Evolutionary conservation across 805 yeast species (phyloP).

Genomic region (Clavispora fructus): DNA sequence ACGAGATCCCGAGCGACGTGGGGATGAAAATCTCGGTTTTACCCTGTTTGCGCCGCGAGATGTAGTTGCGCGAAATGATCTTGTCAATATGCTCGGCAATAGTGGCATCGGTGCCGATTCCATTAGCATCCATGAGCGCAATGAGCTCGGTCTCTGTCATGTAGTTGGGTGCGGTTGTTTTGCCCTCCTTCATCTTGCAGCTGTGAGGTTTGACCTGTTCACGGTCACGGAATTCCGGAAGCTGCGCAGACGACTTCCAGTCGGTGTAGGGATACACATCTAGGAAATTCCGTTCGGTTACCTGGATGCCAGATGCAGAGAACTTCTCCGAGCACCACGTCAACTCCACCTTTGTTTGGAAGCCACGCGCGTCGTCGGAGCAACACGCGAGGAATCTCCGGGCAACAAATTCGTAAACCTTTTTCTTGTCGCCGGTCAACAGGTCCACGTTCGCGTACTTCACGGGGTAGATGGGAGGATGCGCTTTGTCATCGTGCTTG

Average conservation of each 20-base stretch:
- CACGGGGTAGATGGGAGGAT: constrained; percentile 96
- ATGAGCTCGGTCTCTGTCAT: constrained; percentile 91
- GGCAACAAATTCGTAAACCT: constrained; percentile 81
- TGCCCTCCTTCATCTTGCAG: constrained; percentile 64
- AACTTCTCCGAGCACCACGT: constrained; percentile 80
- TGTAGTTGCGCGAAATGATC: constrained; percentile 63
- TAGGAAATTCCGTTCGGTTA: constrained; percentile 67
- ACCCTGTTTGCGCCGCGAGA: constrained; percentile 39
- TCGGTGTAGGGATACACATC: constrained; percentile 74
- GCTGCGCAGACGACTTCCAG: constrained; percentile 64
- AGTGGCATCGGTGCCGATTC: constrained; percentile 98
- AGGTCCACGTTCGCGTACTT: constrained; percentile 32
- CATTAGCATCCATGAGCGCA: constrained; percentile 92
- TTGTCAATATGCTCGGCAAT: constrained; percentile 96
- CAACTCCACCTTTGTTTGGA: constrained; percentile 53
- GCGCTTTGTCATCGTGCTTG: constrained; percentile 86
- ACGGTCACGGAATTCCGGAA: constrained; percentile 60
- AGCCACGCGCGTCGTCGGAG: constrained; percentile 84
- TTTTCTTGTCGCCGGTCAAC: constrained; percentile 45
- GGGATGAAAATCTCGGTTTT: constrained; percentile 57
- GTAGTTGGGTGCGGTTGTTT: constrained; percentile 73
- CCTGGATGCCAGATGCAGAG: constrained; percentile 67
- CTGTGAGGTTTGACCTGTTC: constrained; percentile 52
- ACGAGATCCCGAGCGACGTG: constrained; percentile 74
- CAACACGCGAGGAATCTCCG: constrained; percentile 89